A percentile compares a stretch with the other conserved stretches of the same genome.
Evolutionary conservation across 495 filamentous ascomycete species (phyloP).

Genomic region (Thermothielavioides terrestris): DNA sequence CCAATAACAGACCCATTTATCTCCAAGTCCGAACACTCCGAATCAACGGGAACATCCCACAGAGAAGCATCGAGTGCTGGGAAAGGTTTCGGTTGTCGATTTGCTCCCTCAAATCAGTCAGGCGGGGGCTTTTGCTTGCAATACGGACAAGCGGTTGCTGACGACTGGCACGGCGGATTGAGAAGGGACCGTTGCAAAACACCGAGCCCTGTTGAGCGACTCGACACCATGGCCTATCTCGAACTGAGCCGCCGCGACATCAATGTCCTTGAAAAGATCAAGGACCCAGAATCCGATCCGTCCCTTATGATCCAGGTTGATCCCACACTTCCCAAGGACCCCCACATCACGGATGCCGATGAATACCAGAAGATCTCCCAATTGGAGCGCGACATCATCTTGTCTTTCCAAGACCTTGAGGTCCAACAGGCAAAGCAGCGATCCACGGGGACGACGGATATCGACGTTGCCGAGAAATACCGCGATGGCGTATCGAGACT

Average conservation of each 20-base stretch:
- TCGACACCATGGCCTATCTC: constrained; percentile 36
- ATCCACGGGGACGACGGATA: constrained; percentile 16
- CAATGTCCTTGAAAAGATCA: constrained; percentile 66
- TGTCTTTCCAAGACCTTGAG: constrained; percentile 42
- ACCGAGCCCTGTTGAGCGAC: no score
- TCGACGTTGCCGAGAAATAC: constrained; percentile 29
- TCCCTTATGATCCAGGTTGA: constrained; percentile 45
- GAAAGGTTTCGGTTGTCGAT: no score
- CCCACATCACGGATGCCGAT: constrained; percentile 38
- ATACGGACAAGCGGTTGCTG: no score
- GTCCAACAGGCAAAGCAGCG: constrained; percentile 33
- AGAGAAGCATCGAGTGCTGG: no score
- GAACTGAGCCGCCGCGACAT: constrained; percentile 60
- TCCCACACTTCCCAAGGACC: constrained; percentile 50
- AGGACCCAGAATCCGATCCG: constrained; percentile 66
- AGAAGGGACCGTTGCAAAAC: neutral
- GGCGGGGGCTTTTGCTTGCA: no score
- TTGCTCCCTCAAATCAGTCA: no score
- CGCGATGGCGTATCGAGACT: constrained; percentile 37
- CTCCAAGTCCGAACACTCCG: neutral
- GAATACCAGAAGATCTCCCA: constrained; percentile 31
- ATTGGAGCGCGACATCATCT: constrained; percentile 41
- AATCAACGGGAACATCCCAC: no score
- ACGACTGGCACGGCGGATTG: no score
- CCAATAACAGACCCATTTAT: constrained; percentile 2